Evolutionary conservation across 2,329 filamentous ascomycete genomes (phyloP).

Genomic region (Aureobasidium sp.): DNA sequence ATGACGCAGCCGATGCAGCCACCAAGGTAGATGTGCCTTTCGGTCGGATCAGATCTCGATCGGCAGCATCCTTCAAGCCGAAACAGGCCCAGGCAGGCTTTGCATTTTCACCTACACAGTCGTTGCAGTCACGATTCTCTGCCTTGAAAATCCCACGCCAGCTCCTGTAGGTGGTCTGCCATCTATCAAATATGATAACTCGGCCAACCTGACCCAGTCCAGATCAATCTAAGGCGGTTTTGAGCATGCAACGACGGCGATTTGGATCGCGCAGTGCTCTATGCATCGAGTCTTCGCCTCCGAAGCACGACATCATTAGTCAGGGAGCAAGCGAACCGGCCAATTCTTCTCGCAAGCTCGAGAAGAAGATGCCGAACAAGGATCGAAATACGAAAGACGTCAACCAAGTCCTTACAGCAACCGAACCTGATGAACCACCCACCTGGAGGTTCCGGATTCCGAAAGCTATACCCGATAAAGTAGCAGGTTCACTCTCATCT

Average conservation of each 20-base stretch:
- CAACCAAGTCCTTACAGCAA: background rate
- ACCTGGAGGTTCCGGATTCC: background rate
- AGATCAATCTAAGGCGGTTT: background rate
- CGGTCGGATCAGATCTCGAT: background rate
- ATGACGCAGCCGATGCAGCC: conserved; percentile 12
- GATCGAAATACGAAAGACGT: background rate
- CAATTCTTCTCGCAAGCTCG: background rate
- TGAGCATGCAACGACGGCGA: background rate
- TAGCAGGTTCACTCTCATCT: background rate
- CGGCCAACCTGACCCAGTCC: conserved; percentile 3
- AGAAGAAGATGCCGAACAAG: background rate
- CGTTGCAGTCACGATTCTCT: background rate
- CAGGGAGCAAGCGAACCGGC: background rate
- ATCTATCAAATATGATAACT: background rate
- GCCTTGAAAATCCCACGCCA: background rate
- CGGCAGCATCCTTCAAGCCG: background rate
- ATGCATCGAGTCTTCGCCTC: fast-evolving
- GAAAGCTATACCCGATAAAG: background rate
- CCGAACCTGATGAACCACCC: background rate
- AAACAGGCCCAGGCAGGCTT: background rate
- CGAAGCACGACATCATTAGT: background rate
- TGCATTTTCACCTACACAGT: background rate
- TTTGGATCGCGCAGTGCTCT: background rate
- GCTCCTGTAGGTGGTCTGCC: background rate
- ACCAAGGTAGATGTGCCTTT: conserved; percentile 44